Base-by-base conservation (phyloP, 2,329 filamentous ascomycete species). In the Microdochium nivale region DNA sequence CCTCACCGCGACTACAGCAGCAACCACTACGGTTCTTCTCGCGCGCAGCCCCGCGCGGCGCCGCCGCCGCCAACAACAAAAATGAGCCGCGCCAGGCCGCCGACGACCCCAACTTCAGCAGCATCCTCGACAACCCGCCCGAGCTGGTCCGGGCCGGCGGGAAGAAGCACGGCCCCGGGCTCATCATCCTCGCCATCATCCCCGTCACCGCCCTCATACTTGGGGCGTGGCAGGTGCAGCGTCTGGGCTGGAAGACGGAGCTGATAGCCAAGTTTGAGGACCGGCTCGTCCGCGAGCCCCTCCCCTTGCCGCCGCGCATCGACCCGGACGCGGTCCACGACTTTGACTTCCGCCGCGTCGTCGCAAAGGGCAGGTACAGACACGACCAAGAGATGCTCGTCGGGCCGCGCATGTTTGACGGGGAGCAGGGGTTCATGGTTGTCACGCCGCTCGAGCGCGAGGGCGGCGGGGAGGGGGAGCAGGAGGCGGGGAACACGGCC, bases 331-430 rank as follows among this genome's bases (percentile, higher is more conserved):
- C 86, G 10, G 79, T 96, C 59, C 74, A 83, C 58, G 90, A 95
- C 35, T 99, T 99, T 67, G 92, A 99, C 68, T 96, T 92, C 72
- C 81, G 94, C 54, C 81, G 89, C 52, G 88, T 99, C 49, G 79
- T 81, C 56, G 86, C 90, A 11, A 81, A 75, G 0, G 94, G 94
- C 10, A 74, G 69, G 52, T 84, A 90, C 59, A 75, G 87, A 37
- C 94, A 99, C 69, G 91, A 96, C 65, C 83, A 88, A 66, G 94
- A 99, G 74, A 99, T 99, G 91, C 77, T 99, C 50, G 84, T 99
- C 54, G 94, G 94, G 1, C 94, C 94, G 52, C 83, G 94, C 48
- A 83, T 96, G 74, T 80, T 84, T 55, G 92, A 99, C 56, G 92
- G 92, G 13, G 81, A 92, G 63, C 86, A 96, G 64, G 94, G 94